These are phyloP conservation scores for Ramaria sp. DNA, from an alignment of 768 basidiomycete species.

Conservation along the genomic window DNA sequence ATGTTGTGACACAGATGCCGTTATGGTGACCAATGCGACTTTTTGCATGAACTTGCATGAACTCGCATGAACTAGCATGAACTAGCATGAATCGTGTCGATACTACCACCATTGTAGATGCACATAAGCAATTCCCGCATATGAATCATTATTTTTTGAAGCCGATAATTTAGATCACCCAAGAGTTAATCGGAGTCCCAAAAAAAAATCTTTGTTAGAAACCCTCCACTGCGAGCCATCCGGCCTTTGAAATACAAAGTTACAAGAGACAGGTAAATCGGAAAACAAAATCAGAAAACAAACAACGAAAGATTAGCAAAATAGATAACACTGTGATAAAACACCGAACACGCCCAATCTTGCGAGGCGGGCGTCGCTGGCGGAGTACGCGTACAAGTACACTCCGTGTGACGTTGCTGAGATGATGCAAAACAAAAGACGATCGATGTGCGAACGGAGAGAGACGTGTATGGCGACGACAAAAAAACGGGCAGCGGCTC, in stretches of 20 bases:
- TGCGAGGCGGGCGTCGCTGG: background rate
- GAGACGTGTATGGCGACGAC: conserved; percentile 14
- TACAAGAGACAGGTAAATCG: background rate
- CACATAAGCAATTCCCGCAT: background rate
- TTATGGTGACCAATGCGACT: conserved; percentile 84
- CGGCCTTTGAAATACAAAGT: conserved; percentile 2
- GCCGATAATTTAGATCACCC: no score
- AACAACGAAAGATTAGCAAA: conserved; percentile 5
- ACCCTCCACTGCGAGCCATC: conserved; percentile 3
- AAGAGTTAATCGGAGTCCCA: conserved; percentile 1
- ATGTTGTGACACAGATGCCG: conserved; percentile 62
- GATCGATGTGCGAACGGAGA: conserved; percentile 9
- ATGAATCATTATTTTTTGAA: background rate
- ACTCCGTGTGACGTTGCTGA: background rate
- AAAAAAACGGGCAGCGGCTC: conserved; percentile 9
- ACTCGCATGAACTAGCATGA: background rate
- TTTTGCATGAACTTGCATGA: conserved; percentile 46
- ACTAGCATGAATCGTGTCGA: background rate
- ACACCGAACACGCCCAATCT: conserved; percentile 1
- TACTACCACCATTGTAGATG: background rate
- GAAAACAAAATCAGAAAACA: background rate
- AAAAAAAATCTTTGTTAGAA: conserved; percentile 2
- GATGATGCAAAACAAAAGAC: background rate
- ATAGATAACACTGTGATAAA: conserved; percentile 6
- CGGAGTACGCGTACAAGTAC: background rate